A percentile compares a stretch with the other conserved stretches of the same genome.
phyloP scores from a whole-genome alignment of 1,139 yeast species.

The Eremothecium cymbalariae region DNA sequence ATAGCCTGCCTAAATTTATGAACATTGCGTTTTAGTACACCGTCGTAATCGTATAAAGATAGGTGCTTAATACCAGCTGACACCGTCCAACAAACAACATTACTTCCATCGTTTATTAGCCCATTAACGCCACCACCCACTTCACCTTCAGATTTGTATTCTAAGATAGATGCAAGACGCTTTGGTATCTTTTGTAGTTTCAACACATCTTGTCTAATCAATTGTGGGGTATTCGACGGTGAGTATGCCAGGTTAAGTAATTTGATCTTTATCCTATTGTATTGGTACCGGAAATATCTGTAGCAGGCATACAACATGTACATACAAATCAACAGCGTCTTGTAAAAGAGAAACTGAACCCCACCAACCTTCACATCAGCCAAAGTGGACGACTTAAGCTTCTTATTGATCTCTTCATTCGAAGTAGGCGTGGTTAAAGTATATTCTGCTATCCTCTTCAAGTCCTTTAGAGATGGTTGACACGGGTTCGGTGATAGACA shows the following conservation, averaged over 20 bases:
- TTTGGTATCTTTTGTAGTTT: slow-evolving; percentile 69
- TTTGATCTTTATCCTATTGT: slow-evolving; percentile 50
- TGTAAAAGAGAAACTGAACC: slow-evolving; percentile 31
- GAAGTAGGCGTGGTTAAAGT: slow-evolving; percentile 3
- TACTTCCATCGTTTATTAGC: slow-evolving; percentile 65
- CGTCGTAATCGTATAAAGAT: slow-evolving; percentile 73
- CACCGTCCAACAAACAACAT: slow-evolving; percentile 76
- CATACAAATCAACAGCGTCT: slow-evolving; percentile 42
- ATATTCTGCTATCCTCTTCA: slow-evolving; percentile 4
- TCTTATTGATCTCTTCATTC: slow-evolving; percentile 2
- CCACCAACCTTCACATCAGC: slow-evolving; percentile 7
- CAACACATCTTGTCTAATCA: slow-evolving; percentile 75
- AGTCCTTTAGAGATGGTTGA: slow-evolving; percentile 5
- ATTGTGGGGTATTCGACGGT: slow-evolving; percentile 77
- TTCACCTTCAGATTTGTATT: slow-evolving; percentile 63
- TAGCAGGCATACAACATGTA: slow-evolving; percentile 50
- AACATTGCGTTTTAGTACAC: slow-evolving; percentile 49
- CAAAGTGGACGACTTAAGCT: slow-evolving; percentile 3
- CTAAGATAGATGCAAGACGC: slow-evolving; percentile 64
- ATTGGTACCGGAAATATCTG: slow-evolving; percentile 45
- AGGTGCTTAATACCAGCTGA: slow-evolving; percentile 73
- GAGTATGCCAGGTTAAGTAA: slow-evolving; percentile 60
- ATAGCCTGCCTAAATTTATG: slow-evolving; percentile 55
- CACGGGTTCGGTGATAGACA: slow-evolving; percentile 15
- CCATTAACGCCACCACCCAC: slow-evolving; percentile 88